Conservation (phyloP, 2,329 filamentous ascomycete species). For the Exophiala sideris region DNA sequence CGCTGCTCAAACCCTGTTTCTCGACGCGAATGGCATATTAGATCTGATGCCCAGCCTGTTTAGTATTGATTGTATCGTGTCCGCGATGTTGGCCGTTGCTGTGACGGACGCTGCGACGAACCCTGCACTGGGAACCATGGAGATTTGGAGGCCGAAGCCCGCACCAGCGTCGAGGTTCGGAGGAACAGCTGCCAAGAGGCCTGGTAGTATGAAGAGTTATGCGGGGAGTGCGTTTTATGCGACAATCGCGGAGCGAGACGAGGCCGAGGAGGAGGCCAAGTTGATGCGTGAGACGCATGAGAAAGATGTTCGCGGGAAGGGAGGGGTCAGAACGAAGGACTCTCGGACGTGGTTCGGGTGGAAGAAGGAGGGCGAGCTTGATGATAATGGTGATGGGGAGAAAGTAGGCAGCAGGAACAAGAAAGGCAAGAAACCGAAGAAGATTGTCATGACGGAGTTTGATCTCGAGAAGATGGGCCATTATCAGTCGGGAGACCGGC, state of each 20-base stretch:
- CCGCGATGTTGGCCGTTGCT: constrained; percentile 44
- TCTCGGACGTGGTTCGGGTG: constrained; percentile 22
- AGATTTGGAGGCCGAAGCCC: constrained; percentile 22
- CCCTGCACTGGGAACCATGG: constrained; percentile 37
- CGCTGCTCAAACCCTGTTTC: constrained; percentile 35
- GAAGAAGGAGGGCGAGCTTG: background rate
- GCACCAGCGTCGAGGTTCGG: constrained; percentile 20
- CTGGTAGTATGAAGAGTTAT: constrained; percentile 24
- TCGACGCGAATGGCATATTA: constrained; percentile 40
- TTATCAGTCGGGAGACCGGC: constrained; percentile 36
- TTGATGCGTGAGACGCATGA: constrained; percentile 36
- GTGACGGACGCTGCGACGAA: constrained; percentile 43
- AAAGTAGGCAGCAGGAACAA: constrained; percentile 7
- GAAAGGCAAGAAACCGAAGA: constrained; percentile 28
- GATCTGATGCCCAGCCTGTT: constrained; percentile 45
- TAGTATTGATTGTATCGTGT: constrained; percentile 46
- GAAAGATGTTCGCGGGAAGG: constrained; percentile 17
- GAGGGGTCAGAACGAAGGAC: constrained; percentile 7
- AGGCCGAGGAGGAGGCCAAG: constrained; percentile 37
- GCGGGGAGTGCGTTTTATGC: constrained; percentile 27
- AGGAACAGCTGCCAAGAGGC: background rate
- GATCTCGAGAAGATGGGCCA: constrained; percentile 45
- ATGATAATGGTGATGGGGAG: constrained; percentile 10
- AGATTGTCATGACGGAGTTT: constrained; percentile 41
- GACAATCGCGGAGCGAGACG: constrained; percentile 41